Percentiles rank a stretch among this genome's conserved stretches.
Conservation (phyloP, 768 basidiomycete genomes). For the Phaeotremella fagi region DNA sequence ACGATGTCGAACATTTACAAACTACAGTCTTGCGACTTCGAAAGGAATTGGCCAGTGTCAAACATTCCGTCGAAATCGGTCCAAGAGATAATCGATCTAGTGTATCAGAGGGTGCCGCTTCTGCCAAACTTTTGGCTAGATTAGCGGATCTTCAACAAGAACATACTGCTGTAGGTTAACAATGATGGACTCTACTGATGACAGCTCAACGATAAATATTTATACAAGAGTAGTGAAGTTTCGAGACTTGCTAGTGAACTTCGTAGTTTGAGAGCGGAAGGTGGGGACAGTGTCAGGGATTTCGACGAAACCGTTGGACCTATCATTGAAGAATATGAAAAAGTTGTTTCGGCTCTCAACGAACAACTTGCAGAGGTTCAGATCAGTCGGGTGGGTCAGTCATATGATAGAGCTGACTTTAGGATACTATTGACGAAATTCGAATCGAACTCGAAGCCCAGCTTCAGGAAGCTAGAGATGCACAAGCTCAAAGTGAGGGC, state of each 20-base stretch:
- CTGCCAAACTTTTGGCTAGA: slow-evolving; percentile 71
- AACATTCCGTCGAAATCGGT: slow-evolving; percentile 1
- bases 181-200: not conserved
- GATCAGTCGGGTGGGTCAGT: slow-evolving; percentile 23
- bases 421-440: slow-evolving; percentile 81
- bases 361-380: slow-evolving; percentile 36
- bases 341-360: slow-evolving; percentile 90
- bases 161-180: slow-evolving; percentile 69
- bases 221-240: slow-evolving; percentile 38
- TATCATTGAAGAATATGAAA: slow-evolving; percentile 98
- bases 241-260: slow-evolving; percentile 39
- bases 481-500: slow-evolving; percentile 60
- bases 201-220: slow-evolving; percentile 39
- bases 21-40: slow-evolving; percentile 75
- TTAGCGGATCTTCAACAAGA: slow-evolving; percentile 79
- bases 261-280: slow-evolving; percentile 20
- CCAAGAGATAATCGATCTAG: not conserved
- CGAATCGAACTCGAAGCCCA: slow-evolving; percentile 88
- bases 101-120: slow-evolving; percentile 55
- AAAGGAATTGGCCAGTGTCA: slow-evolving; percentile 73
- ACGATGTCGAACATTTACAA: slow-evolving; percentile 95
- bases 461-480: slow-evolving; percentile 53
- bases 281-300: slow-evolving; percentile 35
- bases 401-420: slow-evolving; percentile 6
- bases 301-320: slow-evolving; percentile 67